Percentiles rank a stretch among this genome's conserved stretches.
Conservation (phyloP, 805 yeast genomes). For the Ogataea dorogensis region DNA sequence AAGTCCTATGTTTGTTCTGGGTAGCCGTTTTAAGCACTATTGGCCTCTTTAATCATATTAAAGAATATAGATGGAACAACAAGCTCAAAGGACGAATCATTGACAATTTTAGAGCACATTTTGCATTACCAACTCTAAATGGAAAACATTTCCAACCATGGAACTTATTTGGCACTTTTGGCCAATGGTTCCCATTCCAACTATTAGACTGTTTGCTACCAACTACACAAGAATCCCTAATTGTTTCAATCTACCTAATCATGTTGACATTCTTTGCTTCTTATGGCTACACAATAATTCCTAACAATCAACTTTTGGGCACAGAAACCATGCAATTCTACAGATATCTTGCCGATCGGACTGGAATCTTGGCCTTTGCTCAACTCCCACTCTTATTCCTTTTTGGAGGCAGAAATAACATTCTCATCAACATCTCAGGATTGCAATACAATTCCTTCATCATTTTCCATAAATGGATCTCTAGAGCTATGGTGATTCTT, state of each 20-base stretch:
- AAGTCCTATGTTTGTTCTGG: conserved; percentile 26
- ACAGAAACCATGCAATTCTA: conserved; percentile 26
- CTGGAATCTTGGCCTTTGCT: conserved; percentile 46
- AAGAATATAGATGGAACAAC: conserved; percentile 10
- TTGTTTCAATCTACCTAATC: conserved; percentile 17
- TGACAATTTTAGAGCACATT: conserved; percentile 18
- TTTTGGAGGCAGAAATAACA: conserved; percentile 59
- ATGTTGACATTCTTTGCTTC: conserved; percentile 13
- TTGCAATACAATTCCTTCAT: conserved; percentile 45
- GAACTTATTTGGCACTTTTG: conserved; percentile 17
- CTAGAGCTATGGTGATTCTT: conserved; percentile 29
- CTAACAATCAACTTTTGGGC: conserved; percentile 19
- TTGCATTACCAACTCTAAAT: conserved; percentile 24
- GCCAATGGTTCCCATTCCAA: conserved; percentile 2
- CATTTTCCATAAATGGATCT: conserved; percentile 46
- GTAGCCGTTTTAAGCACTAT: conserved; percentile 13
- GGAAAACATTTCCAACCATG: conserved; percentile 26
- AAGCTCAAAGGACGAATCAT: conserved; percentile 7
- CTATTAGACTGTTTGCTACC: conserved; percentile 27
- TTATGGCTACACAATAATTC: conserved; percentile 17
- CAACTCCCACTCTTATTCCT: conserved; percentile 49
- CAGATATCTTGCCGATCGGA: conserved; percentile 53
- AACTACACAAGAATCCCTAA: conserved; percentile 26
- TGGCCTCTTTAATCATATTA: conserved; percentile 20
- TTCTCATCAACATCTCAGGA: conserved; percentile 52